Evolutionary conservation across 305 asterid genomes (phyloP).

Genomic region (Fraxinus sp.): DNA sequence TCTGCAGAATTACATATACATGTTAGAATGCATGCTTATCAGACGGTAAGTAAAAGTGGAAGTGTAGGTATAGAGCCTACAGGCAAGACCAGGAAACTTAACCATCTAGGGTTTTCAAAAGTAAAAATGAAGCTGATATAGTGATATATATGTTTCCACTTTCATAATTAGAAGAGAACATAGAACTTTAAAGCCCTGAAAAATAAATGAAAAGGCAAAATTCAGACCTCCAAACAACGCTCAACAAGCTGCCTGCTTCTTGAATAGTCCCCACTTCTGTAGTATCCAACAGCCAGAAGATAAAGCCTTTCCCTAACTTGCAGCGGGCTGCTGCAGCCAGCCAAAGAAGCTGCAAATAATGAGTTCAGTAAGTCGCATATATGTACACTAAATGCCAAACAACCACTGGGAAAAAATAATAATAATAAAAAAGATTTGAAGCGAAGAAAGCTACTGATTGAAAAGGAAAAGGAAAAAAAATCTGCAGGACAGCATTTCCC

Average conservation of each 20-base stretch:
- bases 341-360: constrained; percentile 62
- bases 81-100: background rate
- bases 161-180: background rate
- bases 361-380: constrained; percentile 20
- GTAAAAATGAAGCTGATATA: background rate
- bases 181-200: background rate
- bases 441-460: background rate
- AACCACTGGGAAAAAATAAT: background rate
- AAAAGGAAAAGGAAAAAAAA: background rate
- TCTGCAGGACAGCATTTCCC: background rate
- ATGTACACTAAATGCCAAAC: constrained; percentile 4
- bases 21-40: background rate
- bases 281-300: constrained; percentile 84
- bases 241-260: constrained; percentile 84
- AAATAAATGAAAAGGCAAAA: background rate
- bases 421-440: background rate
- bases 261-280: constrained; percentile 67
- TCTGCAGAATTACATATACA: constrained; percentile 39
- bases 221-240: constrained; percentile 69
- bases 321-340: constrained; percentile 44
- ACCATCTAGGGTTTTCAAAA: background rate
- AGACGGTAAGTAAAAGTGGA: background rate
- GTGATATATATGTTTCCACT: background rate
- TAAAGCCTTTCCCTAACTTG: constrained; percentile 63
- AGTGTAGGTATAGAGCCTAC: background rate